phyloP scores from a whole-genome alignment of 805 yeast species.

The Candida morakotiae region DNA sequence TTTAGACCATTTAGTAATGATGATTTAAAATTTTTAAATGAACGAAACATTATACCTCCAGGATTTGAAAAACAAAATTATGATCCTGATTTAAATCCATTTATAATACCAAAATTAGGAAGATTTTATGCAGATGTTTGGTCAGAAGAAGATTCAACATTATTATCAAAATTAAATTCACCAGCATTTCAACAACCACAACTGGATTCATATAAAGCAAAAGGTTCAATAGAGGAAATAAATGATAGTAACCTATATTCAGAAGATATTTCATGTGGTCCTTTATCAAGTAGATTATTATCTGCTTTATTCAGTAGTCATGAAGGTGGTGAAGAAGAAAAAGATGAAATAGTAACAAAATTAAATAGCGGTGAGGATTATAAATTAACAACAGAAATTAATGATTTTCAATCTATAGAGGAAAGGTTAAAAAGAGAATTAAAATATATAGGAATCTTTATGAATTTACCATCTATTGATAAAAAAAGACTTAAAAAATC shows the following conservation, averaged over 20 bases:
- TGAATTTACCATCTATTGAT: conserved; percentile 42
- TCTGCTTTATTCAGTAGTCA: conserved; percentile 67
- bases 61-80: conserved; percentile 43
- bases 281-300: conserved; percentile 76
- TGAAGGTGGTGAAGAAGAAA: conserved; percentile 22
- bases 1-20: conserved; percentile 77
- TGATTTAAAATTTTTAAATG: conserved; percentile 70
- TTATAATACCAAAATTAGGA: conserved; percentile 80
- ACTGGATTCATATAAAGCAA: conserved; percentile 47
- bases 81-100: conserved; percentile 69
- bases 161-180: conserved; percentile 42
- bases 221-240: conserved; percentile 54
- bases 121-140: conserved; percentile 77
- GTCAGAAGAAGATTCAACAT: conserved; percentile 71
- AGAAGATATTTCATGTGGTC: conserved; percentile 84
- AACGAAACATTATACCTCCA: conserved; percentile 55
- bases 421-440: conserved; percentile 85
- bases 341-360: conserved; percentile 33
- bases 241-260: conserved; percentile 63
- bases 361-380: conserved; percentile 29
- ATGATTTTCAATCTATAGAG: conserved; percentile 80
- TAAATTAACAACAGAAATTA: conserved; percentile 41
- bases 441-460: conserved; percentile 83
- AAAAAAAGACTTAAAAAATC: conserved; percentile 15
- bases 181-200: conserved; percentile 43